A percentile compares a stretch with the other conserved stretches of the same genome.
Conservation (phyloP, 305 asterid genomes). For the Solanum hybrid region DNA sequence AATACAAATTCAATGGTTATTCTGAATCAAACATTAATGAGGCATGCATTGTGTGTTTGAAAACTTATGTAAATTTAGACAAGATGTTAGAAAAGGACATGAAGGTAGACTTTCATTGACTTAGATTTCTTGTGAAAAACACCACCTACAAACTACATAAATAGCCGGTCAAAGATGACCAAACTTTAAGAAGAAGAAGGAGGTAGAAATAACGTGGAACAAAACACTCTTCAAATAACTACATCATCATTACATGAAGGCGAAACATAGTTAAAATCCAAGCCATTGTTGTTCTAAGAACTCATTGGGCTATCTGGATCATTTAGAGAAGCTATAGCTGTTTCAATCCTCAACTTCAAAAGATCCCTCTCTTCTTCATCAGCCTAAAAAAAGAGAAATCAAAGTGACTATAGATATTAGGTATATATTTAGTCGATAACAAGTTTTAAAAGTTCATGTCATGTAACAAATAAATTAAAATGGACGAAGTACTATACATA, state of each 20-base stretch:
- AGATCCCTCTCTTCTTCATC: conserved; percentile 47
- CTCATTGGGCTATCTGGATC: conserved; percentile 49
- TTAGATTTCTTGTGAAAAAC: not conserved
- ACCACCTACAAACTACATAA: not conserved
- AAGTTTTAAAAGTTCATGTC: not conserved
- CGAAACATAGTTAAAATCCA: not conserved
- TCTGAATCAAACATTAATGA: not conserved
- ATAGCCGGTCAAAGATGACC: not conserved
- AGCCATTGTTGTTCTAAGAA: conserved; percentile 6
- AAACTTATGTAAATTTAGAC: not conserved
- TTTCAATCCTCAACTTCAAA: conserved; percentile 45
- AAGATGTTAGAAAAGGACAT: not conserved
- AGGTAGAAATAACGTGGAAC: not conserved
- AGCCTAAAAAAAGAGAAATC: conserved; percentile 25
- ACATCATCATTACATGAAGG: not conserved
- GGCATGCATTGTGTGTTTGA: not conserved
- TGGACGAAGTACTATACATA: not conserved
- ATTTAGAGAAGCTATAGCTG: conserved; percentile 50
- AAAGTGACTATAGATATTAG: not conserved
- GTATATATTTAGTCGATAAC: not conserved
- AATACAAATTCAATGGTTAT: not conserved
- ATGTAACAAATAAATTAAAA: not conserved
- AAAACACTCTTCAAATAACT: not conserved
- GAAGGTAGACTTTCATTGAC: no score
- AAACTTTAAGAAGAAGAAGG: not conserved